Conservation (phyloP, 2,329 filamentous ascomycete species). For the Penicillium sclerotigenum region DNA sequence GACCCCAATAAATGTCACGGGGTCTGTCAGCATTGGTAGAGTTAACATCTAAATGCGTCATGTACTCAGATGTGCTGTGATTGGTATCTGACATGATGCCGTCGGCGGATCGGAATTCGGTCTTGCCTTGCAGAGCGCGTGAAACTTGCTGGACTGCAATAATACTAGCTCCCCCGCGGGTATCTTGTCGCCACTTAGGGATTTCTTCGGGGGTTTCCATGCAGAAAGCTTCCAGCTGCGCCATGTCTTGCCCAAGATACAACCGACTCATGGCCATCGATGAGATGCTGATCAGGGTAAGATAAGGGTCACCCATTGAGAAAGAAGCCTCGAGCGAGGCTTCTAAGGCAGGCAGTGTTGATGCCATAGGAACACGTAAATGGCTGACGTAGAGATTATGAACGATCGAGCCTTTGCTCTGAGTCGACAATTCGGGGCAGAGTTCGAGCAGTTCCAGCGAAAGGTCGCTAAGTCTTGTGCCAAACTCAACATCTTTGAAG, state of each 20-base stretch:
- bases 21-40: constrained; percentile 51
- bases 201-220: constrained; percentile 56
- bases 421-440: constrained; percentile 53
- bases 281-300: constrained; percentile 58
- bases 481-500: constrained; percentile 57
- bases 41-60: constrained; percentile 45
- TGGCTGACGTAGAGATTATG: constrained; percentile 63
- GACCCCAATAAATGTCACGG: constrained; percentile 55
- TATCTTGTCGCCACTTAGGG: constrained; percentile 55
- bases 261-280: constrained; percentile 57
- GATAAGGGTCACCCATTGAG: constrained; percentile 57
- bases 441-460: constrained; percentile 52
- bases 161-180: constrained; percentile 59
- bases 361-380: constrained; percentile 51
- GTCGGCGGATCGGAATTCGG: constrained; percentile 46
- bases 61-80: constrained; percentile 52
- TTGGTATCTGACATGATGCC: constrained; percentile 53
- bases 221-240: constrained; percentile 57
- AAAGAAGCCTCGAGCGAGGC: constrained; percentile 55
- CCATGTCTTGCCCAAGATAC: constrained; percentile 56
- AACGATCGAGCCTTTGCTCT: constrained; percentile 55
- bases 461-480: constrained; percentile 52
- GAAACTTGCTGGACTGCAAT: constrained; percentile 54
- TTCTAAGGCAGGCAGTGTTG: constrained; percentile 53
- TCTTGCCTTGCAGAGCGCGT: constrained; percentile 62